Base-by-base conservation (phyloP, 2,329 filamentous ascomycete species). In the Iodosphaeria phyllophila region DNA sequence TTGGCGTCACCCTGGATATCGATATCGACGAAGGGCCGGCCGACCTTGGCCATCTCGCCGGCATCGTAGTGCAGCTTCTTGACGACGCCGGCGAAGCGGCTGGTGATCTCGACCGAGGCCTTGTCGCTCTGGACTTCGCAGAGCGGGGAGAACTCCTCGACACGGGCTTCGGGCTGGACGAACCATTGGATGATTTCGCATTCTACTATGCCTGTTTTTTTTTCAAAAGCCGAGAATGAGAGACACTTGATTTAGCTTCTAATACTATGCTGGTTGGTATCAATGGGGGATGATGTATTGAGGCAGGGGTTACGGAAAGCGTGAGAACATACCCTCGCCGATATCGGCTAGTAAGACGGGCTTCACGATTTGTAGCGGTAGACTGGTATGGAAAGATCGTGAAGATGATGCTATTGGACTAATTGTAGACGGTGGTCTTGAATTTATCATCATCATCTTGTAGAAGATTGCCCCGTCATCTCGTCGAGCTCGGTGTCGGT, bases 121-220 rank as follows among this genome's bases (percentile, higher is more conserved):
- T 98, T 98, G 56, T 98, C 89, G 41, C 84, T 93, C 49, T 95
- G 89, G 22, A 98, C 91, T 55, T 98, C 89, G 54, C 89, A 98
- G 23, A 98, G 64, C 31, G 86, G 89, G 39, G 91, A 89, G 64
- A 92, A 98, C 56, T 98, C 86, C 56, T 98, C 84, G 39, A 98
- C 84, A 29, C 78, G 74, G 18, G 89, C 89, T 30, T 84, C 86
- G 24, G 91, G 83, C 52, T 93, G 77, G 36, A 98, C 86, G 48
- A 95, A 98, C 89, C 89, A 98, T 58, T 98, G 89, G 42, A 95
- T 95, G 42, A 98, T 80, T 52, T 98, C 89, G 44, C 89, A 92
- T 55, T 98, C 89, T 46, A 89, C 84, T 42, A 95, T 98, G 28
- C 89, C 89, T 89, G 39, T n/a, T n/a, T n/a, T n/a, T n/a, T n/a